Conservation (phyloP, 192 early-diverging fungal genomes). For the Umbelopsis sp. region DNA sequence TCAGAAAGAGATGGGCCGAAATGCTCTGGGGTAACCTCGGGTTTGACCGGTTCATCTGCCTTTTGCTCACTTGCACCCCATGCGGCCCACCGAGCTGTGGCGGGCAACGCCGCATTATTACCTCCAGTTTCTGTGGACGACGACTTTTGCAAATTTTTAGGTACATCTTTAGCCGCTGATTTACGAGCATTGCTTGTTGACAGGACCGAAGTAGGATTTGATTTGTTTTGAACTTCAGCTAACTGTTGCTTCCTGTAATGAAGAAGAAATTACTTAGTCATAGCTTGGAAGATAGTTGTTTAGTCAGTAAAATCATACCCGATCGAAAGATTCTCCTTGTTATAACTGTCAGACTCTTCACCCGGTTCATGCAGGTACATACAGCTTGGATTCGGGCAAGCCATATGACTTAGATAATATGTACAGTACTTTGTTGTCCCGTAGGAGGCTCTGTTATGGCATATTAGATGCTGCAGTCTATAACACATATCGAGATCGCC, state of each 20-base stretch:
- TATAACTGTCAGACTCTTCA: conserved; percentile 90
- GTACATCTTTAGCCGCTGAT: not conserved
- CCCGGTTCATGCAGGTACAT: conserved; percentile 96
- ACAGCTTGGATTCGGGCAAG: conserved; percentile 92
- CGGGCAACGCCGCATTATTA: conserved; percentile 43
- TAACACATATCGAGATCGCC: too few species aligned
- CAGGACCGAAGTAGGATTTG: not conserved
- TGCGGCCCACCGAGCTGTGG: conserved; percentile 55
- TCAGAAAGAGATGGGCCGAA: conserved; percentile 45
- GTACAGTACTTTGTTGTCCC: conserved; percentile 99
- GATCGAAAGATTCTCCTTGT: conserved; percentile 82
- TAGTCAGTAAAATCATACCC: conserved; percentile 42
- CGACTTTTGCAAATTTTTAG: not conserved
- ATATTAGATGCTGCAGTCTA: not conserved
- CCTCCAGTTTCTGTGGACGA: not conserved
- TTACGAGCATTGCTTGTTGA: not conserved
- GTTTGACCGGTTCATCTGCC: not conserved
- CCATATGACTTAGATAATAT: conserved; percentile 88
- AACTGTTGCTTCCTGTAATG: not conserved
- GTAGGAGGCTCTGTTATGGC: conserved; percentile 76
- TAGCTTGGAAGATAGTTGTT: too few species aligned
- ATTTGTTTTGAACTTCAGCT: not conserved
- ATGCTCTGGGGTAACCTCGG: conserved; percentile 40
- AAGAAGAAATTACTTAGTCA: not conserved
- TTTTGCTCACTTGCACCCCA: conserved; percentile 21